phyloP scores from a whole-genome alignment of 2,329 filamentous ascomycete species.

The Hymenoscyphus linearis region DNA sequence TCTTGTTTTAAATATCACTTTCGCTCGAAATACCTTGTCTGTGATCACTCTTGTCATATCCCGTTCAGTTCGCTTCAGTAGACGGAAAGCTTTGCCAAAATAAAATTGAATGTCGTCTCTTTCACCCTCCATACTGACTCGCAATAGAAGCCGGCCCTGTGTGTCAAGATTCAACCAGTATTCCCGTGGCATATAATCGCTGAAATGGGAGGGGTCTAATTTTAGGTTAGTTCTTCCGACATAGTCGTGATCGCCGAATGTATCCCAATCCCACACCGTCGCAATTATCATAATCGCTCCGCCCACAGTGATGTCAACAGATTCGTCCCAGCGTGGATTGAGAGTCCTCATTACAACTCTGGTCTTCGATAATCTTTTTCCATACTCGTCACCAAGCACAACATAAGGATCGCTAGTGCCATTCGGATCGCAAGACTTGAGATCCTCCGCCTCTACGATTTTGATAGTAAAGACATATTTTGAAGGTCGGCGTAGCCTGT shows the following conservation, averaged over 20 bases:
- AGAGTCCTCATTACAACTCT: constrained; percentile 84
- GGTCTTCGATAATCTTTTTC: constrained; percentile 93
- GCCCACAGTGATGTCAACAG: constrained; percentile 89
- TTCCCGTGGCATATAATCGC: constrained; percentile 90
- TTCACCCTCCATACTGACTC: constrained; percentile 98
- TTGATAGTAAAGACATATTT: constrained; percentile 99
- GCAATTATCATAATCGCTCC: constrained; percentile 91
- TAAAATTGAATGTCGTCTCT: constrained; percentile 98
- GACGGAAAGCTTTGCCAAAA: constrained; percentile 94
- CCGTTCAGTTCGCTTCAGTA: constrained; percentile 88
- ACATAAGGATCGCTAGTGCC: constrained; percentile 95
- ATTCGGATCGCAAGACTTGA: constrained; percentile 96
- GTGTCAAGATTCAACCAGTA: constrained; percentile 98
- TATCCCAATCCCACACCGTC: constrained; percentile 98
- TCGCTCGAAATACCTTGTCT: constrained; percentile 65
- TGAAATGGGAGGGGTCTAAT: constrained; percentile 94
- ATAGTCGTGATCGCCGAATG: constrained; percentile 94
- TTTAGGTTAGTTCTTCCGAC: constrained; percentile 96
- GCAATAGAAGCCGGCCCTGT: constrained; percentile 80
- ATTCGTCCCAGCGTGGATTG: constrained; percentile 96
- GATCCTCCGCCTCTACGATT: constrained; percentile 93
- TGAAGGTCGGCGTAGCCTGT: constrained; percentile 59
- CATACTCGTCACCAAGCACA: constrained; percentile 93
- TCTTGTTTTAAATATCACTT: constrained; percentile 5
- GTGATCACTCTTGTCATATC: constrained; percentile 99